These are phyloP conservation scores for Neoarthrinium moseri DNA, from an alignment of 2,329 filamentous ascomycete genomes.

Conservation along the genomic window DNA sequence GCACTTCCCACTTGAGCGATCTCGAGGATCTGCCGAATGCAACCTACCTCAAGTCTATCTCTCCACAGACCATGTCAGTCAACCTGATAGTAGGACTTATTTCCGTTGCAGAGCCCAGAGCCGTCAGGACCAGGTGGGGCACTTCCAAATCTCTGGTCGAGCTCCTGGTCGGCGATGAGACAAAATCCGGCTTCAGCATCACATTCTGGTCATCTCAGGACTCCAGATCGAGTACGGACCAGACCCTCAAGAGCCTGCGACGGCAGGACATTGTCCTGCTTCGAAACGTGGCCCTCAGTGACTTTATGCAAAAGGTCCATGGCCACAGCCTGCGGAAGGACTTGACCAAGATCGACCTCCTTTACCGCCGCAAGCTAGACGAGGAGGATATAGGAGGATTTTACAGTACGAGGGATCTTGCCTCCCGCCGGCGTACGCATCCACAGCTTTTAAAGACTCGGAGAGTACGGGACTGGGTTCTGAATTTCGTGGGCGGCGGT, in stretches of 20 bases:
- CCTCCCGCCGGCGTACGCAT: constrained; percentile 31
- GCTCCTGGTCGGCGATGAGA: constrained; percentile 82
- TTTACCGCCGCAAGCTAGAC: constrained; percentile 57
- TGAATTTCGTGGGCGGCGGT: constrained; percentile 61
- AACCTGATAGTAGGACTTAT: constrained; percentile 81
- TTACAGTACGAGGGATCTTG: constrained; percentile 53
- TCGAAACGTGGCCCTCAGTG: constrained; percentile 74
- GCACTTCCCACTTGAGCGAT: constrained; percentile 52
- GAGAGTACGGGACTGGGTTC: constrained; percentile 73
- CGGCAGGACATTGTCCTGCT: constrained; percentile 77
- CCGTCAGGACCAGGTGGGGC: constrained; percentile 66
- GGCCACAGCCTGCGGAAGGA: constrained; percentile 76
- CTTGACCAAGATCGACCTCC: constrained; percentile 66
- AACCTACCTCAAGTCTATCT: constrained; percentile 61
- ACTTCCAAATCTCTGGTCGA: constrained; percentile 67
- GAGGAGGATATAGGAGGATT: constrained; percentile 52
- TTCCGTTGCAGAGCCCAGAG: constrained; percentile 64
- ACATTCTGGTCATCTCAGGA: constrained; percentile 72
- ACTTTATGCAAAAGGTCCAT: constrained; percentile 76
- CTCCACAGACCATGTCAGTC: constrained; percentile 78
- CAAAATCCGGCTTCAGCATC: constrained; percentile 73
- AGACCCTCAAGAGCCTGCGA: constrained; percentile 45
- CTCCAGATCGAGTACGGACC: constrained; percentile 17
- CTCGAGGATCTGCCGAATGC: constrained; percentile 71
- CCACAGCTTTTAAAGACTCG: constrained; percentile 62